Conservation (phyloP, 2,329 filamentous ascomycete species). For the Penicillium frequentans region DNA sequence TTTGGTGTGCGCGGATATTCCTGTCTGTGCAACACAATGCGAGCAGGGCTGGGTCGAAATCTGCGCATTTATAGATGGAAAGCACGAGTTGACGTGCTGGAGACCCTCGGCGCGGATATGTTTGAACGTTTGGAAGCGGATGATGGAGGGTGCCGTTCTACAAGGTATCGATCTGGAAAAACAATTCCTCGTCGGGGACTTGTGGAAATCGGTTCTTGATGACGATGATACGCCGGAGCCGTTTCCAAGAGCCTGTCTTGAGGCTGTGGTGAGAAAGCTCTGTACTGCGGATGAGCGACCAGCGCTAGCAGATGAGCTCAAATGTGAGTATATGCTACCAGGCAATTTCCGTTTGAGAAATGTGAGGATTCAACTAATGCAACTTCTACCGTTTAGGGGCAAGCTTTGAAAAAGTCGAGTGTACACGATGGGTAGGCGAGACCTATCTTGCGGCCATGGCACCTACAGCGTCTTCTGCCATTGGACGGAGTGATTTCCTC, state of each 20-base stretch:
- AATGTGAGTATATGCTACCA: slow-evolving; percentile 32
- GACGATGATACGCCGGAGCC: slow-evolving; percentile 29
- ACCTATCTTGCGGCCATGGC: slow-evolving; percentile 41
- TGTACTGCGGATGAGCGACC: slow-evolving; percentile 27
- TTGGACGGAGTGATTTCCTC: slow-evolving; percentile 36
- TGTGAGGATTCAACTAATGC: neutral
- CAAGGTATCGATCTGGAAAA: slow-evolving; percentile 42
- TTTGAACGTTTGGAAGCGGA: slow-evolving; percentile 50
- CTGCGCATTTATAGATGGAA: slow-evolving; percentile 53
- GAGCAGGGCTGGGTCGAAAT: slow-evolving; percentile 51
- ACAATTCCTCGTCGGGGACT: slow-evolving; percentile 42
- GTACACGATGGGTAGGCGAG: slow-evolving; percentile 40
- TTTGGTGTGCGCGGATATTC: slow-evolving; percentile 50
- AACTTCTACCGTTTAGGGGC: slow-evolving; percentile 32
- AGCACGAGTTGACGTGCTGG: slow-evolving; percentile 33
- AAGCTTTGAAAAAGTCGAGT: slow-evolving; percentile 37
- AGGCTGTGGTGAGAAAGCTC: slow-evolving; percentile 39
- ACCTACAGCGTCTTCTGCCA: slow-evolving; percentile 29
- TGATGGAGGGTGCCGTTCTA: slow-evolving; percentile 40
- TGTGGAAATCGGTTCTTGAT: slow-evolving; percentile 42
- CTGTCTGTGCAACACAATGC: slow-evolving; percentile 54
- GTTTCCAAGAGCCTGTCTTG: slow-evolving; percentile 36
- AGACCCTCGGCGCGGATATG: slow-evolving; percentile 51
- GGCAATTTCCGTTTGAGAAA: neutral
- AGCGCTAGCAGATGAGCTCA: slow-evolving; percentile 27